Evolutionary conservation across 2,329 filamentous ascomycete genomes (phyloP).

Genomic region (Cordyceps fumosorosea): DNA sequence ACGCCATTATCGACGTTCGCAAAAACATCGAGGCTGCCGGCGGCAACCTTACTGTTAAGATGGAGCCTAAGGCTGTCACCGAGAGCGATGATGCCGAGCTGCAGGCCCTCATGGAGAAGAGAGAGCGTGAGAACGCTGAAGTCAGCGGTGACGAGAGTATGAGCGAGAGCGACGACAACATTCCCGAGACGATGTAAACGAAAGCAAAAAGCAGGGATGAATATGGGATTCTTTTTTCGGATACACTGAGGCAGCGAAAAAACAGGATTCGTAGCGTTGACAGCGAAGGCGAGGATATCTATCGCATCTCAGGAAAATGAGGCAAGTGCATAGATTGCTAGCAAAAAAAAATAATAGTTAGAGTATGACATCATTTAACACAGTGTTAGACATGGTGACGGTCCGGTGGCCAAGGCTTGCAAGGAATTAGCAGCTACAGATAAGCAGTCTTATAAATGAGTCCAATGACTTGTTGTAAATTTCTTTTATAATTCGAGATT

Average conservation of each 20-base stretch:
- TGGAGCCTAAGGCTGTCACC: constrained; percentile 98
- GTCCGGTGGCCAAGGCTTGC: no score
- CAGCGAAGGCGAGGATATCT: background rate
- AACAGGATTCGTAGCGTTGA: background rate
- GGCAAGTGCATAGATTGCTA: constrained; percentile 8
- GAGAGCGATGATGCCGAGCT: constrained; percentile 97
- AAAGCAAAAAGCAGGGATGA: background rate
- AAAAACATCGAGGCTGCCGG: constrained; percentile 70
- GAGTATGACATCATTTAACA: constrained; percentile 2
- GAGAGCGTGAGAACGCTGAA: constrained; percentile 94
- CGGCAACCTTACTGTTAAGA: constrained; percentile 83
- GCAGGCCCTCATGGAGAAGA: constrained; percentile 98
- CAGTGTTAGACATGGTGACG: no score
- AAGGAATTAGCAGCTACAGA: background rate
- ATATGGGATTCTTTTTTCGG: constrained; percentile 10
- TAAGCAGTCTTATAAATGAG: background rate
- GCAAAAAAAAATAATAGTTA: background rate
- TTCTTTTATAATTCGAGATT: background rate
- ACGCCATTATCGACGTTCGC: constrained; percentile 82
- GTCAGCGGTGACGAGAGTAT: constrained; percentile 96
- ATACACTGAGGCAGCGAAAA: constrained; percentile 2
- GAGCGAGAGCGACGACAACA: constrained; percentile 89
- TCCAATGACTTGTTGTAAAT: background rate
- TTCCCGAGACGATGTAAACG: constrained; percentile 34
- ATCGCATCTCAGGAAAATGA: constrained; percentile 9